phyloP scores from a whole-genome alignment of 495 filamentous ascomycete genomes.

The Trypethelium eluteriae region DNA sequence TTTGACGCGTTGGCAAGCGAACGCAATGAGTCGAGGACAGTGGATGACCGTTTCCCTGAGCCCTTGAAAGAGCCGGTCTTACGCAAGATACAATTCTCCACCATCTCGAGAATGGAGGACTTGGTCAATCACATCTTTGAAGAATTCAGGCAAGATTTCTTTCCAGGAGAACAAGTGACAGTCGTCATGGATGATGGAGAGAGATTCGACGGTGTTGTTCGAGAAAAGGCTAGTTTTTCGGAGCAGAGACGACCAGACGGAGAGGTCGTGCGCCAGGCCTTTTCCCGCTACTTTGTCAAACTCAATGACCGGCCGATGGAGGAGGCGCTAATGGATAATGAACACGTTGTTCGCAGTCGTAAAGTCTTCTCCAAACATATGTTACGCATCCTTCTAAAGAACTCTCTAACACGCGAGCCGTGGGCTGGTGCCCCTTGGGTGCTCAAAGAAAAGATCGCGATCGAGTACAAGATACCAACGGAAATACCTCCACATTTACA shows the following conservation, averaged over 20 bases:
- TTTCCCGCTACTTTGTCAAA: constrained; percentile 73
- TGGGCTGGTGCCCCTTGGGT: constrained; percentile 96
- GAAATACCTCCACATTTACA: constrained; percentile 76
- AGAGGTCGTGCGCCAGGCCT: constrained; percentile 53
- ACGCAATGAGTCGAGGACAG: constrained; percentile 77
- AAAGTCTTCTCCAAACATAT: constrained; percentile 94
- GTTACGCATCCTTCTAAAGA: constrained; percentile 87
- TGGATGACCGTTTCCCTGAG: constrained; percentile 87
- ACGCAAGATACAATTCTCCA: constrained; percentile 83
- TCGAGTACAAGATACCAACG: constrained; percentile 73
- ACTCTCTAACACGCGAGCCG: constrained; percentile 80
- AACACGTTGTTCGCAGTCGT: constrained; percentile 76
- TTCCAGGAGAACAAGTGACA: constrained; percentile 80
- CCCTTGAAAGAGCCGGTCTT: constrained; percentile 84
- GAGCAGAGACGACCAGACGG: constrained; percentile 57
- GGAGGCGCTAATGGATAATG: constrained; percentile 71
- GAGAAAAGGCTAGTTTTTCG: constrained; percentile 78
- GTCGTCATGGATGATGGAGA: constrained; percentile 63
- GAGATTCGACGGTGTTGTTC: constrained; percentile 65
- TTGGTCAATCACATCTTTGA: constrained; percentile 66
- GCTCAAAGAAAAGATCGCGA: constrained; percentile 79
- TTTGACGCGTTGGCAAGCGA: constrained; percentile 90
- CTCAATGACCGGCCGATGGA: constrained; percentile 60
- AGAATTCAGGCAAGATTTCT: constrained; percentile 89
- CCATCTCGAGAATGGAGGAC: constrained; percentile 82